Conservation (phyloP, 202 grass and related monocot genomes). For the Saccharum hybrid region DNA sequence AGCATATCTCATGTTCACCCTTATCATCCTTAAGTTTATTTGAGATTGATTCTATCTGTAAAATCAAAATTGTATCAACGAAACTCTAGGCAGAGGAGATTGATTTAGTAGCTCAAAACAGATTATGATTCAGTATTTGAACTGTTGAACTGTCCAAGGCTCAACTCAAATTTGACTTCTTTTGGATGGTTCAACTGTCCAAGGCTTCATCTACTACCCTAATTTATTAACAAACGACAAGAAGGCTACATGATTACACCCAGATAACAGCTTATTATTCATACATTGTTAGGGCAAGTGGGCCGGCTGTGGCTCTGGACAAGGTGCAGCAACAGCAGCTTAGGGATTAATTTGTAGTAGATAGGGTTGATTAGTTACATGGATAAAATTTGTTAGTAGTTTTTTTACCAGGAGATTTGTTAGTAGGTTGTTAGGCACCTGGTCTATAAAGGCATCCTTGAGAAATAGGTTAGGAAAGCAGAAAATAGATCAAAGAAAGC, state of each 20-base stretch:
- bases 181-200: background rate
- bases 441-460: background rate
- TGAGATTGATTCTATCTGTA: conserved; percentile 58
- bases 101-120: conserved; percentile 37
- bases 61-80: conserved; percentile 27
- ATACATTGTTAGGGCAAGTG: background rate
- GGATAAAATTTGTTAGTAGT: background rate
- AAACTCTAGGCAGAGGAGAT: conserved; percentile 24
- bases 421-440: background rate
- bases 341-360: background rate
- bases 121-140: conserved; percentile 7
- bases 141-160: background rate
- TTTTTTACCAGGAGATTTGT: background rate
- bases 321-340: background rate
- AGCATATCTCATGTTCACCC: conserved; percentile 37
- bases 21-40: conserved; percentile 54
- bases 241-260: conserved; percentile 12
- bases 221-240: conserved; percentile 26
- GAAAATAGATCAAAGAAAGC: background rate
- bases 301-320: background rate
- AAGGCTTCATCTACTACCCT: conserved; percentile 11
- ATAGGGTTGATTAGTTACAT: background rate
- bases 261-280: conserved; percentile 4
- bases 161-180: conserved; percentile 25
- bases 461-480: background rate